Percentiles rank a stretch among this genome's conserved stretches.
phyloP scores from a whole-genome alignment of 139 green algal genomes.

The Pleodorina starrii region DNA sequence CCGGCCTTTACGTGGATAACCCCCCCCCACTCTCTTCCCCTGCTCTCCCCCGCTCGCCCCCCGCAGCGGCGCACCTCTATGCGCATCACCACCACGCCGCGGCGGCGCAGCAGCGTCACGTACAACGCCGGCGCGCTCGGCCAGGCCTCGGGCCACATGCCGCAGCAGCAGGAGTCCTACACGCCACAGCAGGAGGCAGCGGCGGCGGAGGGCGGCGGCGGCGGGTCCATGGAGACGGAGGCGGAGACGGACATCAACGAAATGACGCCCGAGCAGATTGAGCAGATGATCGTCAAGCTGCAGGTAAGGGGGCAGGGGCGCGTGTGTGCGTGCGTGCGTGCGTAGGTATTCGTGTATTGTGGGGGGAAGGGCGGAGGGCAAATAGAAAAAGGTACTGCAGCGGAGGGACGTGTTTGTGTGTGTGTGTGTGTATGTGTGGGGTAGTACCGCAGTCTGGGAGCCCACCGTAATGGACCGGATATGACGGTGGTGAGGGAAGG shows the following conservation, averaged over 20 bases:
- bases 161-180: constrained; percentile 16
- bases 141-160: background rate
- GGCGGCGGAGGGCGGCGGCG: background rate
- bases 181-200: constrained; percentile 46
- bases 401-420: too few relatives aligned
- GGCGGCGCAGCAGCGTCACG: constrained; percentile 53
- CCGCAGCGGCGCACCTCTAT: constrained; percentile 50
- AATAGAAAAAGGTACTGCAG: too few relatives aligned
- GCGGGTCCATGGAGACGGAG: constrained; percentile 40
- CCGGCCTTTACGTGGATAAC: too few relatives aligned
- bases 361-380: too few relatives aligned
- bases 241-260: constrained; percentile 48
- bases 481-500: too few relatives aligned
- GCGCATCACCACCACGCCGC: constrained; percentile 35
- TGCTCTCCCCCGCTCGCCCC: background rate
- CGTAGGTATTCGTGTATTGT: too few relatives aligned
- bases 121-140: constrained; percentile 43
- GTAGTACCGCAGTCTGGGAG: too few relatives aligned
- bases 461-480: too few relatives aligned
- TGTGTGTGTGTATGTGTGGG: too few relatives aligned
- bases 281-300: constrained; percentile 56
- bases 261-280: constrained; percentile 60
- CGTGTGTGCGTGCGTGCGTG: too few relatives aligned
- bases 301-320: constrained; percentile 41
- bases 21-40: background rate